Conservation (phyloP, 768 basidiomycete genomes). For the Chalciporus pseudorubinellus region DNA sequence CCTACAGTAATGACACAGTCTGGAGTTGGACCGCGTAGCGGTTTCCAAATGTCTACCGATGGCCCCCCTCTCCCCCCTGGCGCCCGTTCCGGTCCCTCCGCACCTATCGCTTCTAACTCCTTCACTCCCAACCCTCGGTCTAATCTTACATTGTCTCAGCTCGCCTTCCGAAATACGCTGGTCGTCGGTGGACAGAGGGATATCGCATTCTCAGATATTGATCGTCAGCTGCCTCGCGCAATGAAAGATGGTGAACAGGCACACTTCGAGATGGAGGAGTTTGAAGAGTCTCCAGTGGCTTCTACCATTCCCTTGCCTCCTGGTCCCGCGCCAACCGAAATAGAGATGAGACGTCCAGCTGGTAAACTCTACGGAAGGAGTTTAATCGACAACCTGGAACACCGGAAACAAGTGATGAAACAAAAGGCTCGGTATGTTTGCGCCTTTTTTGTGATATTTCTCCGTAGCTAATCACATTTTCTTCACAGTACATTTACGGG, state of each 20-base stretch:
- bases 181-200: conserved; percentile 66
- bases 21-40: conserved; percentile 42
- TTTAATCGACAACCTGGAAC: conserved; percentile 87
- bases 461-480: conserved; percentile 6
- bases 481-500: conserved; percentile 75
- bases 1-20: conserved; percentile 32
- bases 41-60: conserved; percentile 64
- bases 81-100: conserved; percentile 52
- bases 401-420: conserved; percentile 77
- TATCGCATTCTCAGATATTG: conserved; percentile 59
- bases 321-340: conserved; percentile 32
- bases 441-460: not conserved
- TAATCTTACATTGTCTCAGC: conserved; percentile 73
- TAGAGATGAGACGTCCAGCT: conserved; percentile 48
- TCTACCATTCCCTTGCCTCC: conserved; percentile 31
- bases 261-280: conserved; percentile 43
- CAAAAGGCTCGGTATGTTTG: conserved; percentile 74
- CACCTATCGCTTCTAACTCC: conserved; percentile 53
- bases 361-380: conserved; percentile 86
- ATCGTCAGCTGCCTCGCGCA: conserved; percentile 64
- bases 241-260: conserved; percentile 77
- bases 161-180: conserved; percentile 82
- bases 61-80: conserved; percentile 77
- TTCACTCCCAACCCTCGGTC: conserved; percentile 77
- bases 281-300: conserved; percentile 37